Percentiles rank a stretch among this genome's conserved stretches.
phyloP scores from a whole-genome alignment of 164 flowering plant genomes.

The Warburgia ugandensis region DNA sequence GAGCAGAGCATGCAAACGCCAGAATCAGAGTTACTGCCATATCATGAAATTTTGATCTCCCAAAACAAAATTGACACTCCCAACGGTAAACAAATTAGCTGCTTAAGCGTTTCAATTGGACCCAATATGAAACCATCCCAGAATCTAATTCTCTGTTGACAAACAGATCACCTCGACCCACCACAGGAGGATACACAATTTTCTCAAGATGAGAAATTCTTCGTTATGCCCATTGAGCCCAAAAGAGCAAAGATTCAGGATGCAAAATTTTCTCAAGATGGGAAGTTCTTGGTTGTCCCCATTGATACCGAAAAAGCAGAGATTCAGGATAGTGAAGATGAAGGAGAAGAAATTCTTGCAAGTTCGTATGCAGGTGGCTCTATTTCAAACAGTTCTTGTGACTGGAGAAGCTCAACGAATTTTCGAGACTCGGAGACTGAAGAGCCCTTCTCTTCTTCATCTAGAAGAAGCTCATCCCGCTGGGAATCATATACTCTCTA shows the following conservation, averaged over 20 bases:
- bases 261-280: no score
- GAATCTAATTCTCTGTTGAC: no score
- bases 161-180: no score
- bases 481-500: conserved; percentile 88
- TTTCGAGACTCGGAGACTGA: conserved; percentile 66
- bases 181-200: background rate
- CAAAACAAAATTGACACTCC: conserved; percentile 8
- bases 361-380: conserved; percentile 67
- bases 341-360: conserved; percentile 41
- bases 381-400: conserved; percentile 83
- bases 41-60: conserved; percentile 8
- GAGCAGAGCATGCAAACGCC: conserved; percentile 5
- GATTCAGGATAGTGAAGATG: conserved; percentile 21
- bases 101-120: no score
- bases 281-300: conserved; percentile 26
- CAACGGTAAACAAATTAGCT: no score
- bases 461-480: conserved; percentile 78
- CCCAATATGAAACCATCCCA: no score
- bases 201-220: conserved; percentile 13
- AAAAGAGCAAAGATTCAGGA: no score
- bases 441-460: conserved; percentile 86
- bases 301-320: conserved; percentile 21
- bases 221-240: no score
- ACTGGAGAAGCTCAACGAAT: conserved; percentile 81
- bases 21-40: conserved; percentile 3